Evolutionary conservation across 2,329 filamentous ascomycete genomes (phyloP).

Genomic region (Emmonsia crescens): DNA sequence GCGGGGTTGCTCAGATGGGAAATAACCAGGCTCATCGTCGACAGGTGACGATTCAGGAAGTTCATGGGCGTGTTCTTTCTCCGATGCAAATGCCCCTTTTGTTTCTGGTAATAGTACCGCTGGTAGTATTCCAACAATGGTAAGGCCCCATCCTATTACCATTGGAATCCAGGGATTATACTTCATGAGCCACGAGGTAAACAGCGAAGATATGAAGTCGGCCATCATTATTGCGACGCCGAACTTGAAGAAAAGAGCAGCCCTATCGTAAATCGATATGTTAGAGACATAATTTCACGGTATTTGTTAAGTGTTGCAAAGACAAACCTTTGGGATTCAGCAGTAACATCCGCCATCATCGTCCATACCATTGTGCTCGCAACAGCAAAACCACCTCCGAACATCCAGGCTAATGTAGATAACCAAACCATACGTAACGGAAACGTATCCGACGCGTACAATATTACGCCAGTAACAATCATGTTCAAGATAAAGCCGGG

Average conservation of each 20-base stretch:
- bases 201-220: slow-evolving; percentile 27
- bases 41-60: slow-evolving; percentile 19
- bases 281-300: slow-evolving; percentile 3
- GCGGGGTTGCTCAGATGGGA: slow-evolving; percentile 10
- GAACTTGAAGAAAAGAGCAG: slow-evolving; percentile 31
- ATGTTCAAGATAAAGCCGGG: slow-evolving; percentile 31
- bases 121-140: slow-evolving; percentile 24
- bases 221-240: slow-evolving; percentile 30
- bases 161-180: slow-evolving; percentile 31
- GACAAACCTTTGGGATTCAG: slow-evolving; percentile 31
- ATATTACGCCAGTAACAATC: slow-evolving; percentile 21
- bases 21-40: slow-evolving; percentile 10
- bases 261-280: slow-evolving; percentile 15
- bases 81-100: slow-evolving; percentile 20
- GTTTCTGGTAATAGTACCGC: slow-evolving; percentile 29
- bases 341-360: slow-evolving; percentile 41
- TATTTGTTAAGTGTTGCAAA: slow-evolving; percentile 4
- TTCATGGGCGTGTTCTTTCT: slow-evolving; percentile 14
- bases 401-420: slow-evolving; percentile 34
- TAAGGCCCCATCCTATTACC: slow-evolving; percentile 24
- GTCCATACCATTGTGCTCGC: slow-evolving; percentile 38
- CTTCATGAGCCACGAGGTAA: slow-evolving; percentile 32
- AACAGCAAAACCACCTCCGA: slow-evolving; percentile 39
- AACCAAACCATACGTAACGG: slow-evolving; percentile 39
- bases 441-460: slow-evolving; percentile 31